Base-by-base conservation (phyloP, 495 filamentous ascomycete species). In the Trichoderma reesei region DNA sequence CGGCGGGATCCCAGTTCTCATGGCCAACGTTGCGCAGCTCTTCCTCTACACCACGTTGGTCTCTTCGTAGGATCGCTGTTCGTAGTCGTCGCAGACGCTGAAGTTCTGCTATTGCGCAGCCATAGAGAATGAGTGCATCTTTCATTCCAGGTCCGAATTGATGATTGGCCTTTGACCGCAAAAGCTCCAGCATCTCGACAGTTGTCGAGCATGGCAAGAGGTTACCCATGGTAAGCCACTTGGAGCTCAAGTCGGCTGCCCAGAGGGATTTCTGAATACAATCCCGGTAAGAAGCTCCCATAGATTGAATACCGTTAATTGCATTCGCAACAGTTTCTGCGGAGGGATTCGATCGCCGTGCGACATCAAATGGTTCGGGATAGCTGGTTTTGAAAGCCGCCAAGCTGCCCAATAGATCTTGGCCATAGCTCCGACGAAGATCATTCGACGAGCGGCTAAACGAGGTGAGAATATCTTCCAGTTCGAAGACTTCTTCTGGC, bases 131-230 rank as follows among this genome's bases (percentile, higher is more conserved):
- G 0, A 86, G 66, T 0, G 65, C 70, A 51, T 79, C 67, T 59
- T 77, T 80, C 75, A 85, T 79, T 41, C 68, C 54, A 0, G 41
- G 16, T 14, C 78, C 78, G 60, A 85, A 79, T 0, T 0, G 1
- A 34, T 51, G 33, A 0, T 60, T 39, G 9, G 68, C 70, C 0
- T 64, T 76, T 9, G 80, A 81, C 8, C 82, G 75, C 1, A 89
- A 68, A 14, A 79, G 75, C 60, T 81, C 75, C 37, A 90, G 75
- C 4, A 88, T 44, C 0, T 78, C 73, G 0, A 79, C 63, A 0
- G 80, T 73, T 0, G 81, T 84, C 4, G 79, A 69, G 20, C 71
- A 72, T 16, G 86, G 86, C 79, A 83, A 85, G 1, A 88, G 66
- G 6, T 69, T 69, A 16, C 78, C 81, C 14, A 68, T 44, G 33